Conservation (phyloP, 2,329 filamentous ascomycete species). For the Botrytis squamosa region DNA sequence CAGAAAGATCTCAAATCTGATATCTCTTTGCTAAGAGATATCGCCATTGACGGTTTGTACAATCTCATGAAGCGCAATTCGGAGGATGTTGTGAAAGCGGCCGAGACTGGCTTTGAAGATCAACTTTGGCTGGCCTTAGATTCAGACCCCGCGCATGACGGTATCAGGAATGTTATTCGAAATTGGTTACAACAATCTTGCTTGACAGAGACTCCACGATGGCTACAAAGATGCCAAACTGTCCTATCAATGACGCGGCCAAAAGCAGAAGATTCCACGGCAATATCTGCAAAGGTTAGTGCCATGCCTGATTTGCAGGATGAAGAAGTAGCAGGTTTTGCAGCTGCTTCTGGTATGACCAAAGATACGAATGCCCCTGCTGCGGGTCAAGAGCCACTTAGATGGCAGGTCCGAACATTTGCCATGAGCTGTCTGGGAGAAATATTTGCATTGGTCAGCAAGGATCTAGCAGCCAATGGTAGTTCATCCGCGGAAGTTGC, state of each 20-base stretch:
- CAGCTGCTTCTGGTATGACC: conserved; percentile 61
- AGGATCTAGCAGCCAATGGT: conserved; percentile 74
- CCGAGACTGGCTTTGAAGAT: conserved; percentile 78
- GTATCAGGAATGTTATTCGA: conserved; percentile 80
- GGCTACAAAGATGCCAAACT: conserved; percentile 85
- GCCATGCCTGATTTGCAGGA: conserved; percentile 80
- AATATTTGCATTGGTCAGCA: conserved; percentile 74
- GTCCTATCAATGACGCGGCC: conserved; percentile 84
- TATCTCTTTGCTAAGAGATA: conserved; percentile 68
- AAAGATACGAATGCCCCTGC: conserved; percentile 54
- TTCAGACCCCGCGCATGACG: conserved; percentile 68
- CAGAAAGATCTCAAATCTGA: conserved; percentile 74
- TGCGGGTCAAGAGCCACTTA: conserved; percentile 78
- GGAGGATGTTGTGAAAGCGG: conserved; percentile 74
- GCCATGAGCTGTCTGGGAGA: conserved; percentile 87
- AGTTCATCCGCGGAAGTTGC: conserved; percentile 75
- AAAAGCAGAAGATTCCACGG: conserved; percentile 54
- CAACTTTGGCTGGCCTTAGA: conserved; percentile 90
- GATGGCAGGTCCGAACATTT: conserved; percentile 95
- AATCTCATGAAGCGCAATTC: conserved; percentile 94
- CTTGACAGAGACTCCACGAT: conserved; percentile 73
- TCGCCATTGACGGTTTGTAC: conserved; percentile 83
- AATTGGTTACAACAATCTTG: conserved; percentile 95
- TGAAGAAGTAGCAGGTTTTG: conserved; percentile 95
- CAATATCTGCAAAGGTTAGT: conserved; percentile 47